A percentile compares a stretch with the other conserved stretches of the same genome.
These are phyloP conservation scores for Vanrija sp. DNA, from an alignment of 1,284 basidiomycete genomes.

Conservation along the genomic window DNA sequence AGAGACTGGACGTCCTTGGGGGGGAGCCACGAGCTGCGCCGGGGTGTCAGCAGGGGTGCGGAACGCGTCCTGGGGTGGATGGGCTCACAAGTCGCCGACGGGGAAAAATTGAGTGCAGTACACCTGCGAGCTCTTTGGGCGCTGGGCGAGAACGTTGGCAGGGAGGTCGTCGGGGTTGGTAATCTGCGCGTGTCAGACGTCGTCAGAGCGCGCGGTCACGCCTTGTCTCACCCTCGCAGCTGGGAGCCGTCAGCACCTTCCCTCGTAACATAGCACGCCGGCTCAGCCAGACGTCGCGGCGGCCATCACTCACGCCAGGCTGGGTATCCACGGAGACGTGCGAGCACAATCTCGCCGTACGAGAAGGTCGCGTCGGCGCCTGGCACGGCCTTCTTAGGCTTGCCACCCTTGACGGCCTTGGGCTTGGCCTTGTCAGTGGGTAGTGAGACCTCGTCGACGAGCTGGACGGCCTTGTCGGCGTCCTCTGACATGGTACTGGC, in stretches of 20 bases:
- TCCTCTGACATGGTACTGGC: conserved; percentile 16
- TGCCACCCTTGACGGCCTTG: conserved; percentile 23
- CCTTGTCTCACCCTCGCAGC: conserved; percentile 16
- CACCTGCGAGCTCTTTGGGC: conserved; percentile 30
- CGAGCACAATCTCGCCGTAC: conserved; percentile 77
- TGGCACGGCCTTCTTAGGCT: conserved; percentile 14
- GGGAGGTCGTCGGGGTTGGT: conserved; percentile 38
- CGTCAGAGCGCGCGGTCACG: background rate
- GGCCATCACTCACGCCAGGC: conserved; percentile 60
- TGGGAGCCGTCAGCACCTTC: conserved; percentile 9
- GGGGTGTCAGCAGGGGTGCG: conserved; percentile 5
- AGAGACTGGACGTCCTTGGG: conserved; percentile 77
- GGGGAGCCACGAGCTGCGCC: conserved; percentile 73
- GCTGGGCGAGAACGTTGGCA: conserved; percentile 26
- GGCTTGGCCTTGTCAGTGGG: conserved; percentile 34
- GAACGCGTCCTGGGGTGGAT: conserved; percentile 12
- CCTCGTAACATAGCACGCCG: background rate
- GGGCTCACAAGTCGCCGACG: conserved; percentile 79
- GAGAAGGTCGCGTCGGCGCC: conserved; percentile 50
- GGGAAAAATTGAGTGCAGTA: conserved; percentile 46
- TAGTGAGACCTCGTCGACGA: conserved; percentile 5
- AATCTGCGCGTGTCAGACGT: conserved; percentile 26
- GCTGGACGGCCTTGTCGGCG: conserved; percentile 8
- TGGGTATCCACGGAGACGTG: conserved; percentile 88
- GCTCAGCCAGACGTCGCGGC: too few relatives aligned